These are phyloP conservation scores for Trichoderma orchidacearum DNA, from an alignment of 495 filamentous ascomycete species.

Conservation along the genomic window DNA sequence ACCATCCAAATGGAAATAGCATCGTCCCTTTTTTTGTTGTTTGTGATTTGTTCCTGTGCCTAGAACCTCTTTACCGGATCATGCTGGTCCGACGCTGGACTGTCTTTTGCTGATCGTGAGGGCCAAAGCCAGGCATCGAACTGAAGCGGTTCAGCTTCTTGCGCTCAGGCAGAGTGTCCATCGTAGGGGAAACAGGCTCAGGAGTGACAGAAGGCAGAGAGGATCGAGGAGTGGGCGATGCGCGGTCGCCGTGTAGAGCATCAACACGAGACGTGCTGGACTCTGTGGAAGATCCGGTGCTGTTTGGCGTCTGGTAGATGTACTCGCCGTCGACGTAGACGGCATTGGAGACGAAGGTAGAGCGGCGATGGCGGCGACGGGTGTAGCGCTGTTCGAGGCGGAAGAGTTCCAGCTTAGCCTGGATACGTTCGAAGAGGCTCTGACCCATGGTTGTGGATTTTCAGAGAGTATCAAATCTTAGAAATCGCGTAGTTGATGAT, in stretches of 20 bases:
- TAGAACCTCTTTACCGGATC: not conserved
- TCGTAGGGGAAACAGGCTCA: not conserved
- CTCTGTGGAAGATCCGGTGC: conserved; percentile 28
- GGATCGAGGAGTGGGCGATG: not conserved
- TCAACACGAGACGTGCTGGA: conserved; percentile 7
- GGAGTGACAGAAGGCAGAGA: conserved; percentile 4
- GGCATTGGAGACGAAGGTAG: conserved; percentile 71
- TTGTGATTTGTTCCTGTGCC: not conserved
- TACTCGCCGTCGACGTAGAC: conserved; percentile 91
- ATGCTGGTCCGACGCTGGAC: not conserved
- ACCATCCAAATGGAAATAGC: not conserved
- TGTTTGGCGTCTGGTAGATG: conserved; percentile 46
- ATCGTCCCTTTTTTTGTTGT: not conserved
- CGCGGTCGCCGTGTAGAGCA: not conserved
- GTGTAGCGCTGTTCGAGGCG: conserved; percentile 89
- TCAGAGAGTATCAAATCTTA: too few species aligned
- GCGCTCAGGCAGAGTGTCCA: conserved; percentile 3
- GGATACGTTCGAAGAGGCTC: conserved; percentile 34
- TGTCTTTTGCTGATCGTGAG: not conserved
- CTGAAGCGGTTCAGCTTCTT: conserved; percentile 26
- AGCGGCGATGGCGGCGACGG: conserved; percentile 64
- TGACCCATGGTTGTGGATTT: conserved; percentile 19
- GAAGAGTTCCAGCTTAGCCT: conserved; percentile 69
- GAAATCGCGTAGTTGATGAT: not conserved
- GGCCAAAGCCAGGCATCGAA: conserved; percentile 32